Evolutionary conservation across 2,329 filamentous ascomycete genomes (phyloP), one percentile per base, ranked within the genome.

Genomic region (Aspergillus cejpii): DNA sequence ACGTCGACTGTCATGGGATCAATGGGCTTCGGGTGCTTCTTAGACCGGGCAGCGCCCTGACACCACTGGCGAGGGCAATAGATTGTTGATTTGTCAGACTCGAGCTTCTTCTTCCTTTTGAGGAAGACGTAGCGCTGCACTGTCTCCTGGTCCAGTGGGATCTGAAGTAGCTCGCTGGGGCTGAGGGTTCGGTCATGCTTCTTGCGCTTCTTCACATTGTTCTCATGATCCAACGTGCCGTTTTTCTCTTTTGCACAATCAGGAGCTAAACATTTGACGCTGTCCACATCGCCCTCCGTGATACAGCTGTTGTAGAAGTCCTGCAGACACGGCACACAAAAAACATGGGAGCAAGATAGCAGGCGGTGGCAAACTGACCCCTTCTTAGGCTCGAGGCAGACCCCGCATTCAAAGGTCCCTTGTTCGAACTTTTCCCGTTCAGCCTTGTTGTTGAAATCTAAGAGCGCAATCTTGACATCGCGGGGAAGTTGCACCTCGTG

Each of bases 31-130:
- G 76, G 82, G 65, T 86, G 81, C 56, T 78, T 81, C 60, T 83
- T 85, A 17, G 84, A 87, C 37, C 81, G 79, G 20, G 90, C 90
- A 2, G 90, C 87, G 5, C 88, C 90, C 65, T 92, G 87, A 63
- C 92, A 98, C 87, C 90, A 96, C 44, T 82, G 76, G 6, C 92
- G 80, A 0, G 92, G 92, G 59, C 92, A 98, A 64, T 94, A 97
- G 26, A 96, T 78, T 0, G 90, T 96, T 47, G 83, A 84, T 60
- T 90, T 94, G 67, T 97, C 90, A 0, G 87, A 83, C 65, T 97
- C 92, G 2, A 97, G 79, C 63, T 88, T 85, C 53, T 85, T 87
- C 71, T 97, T 97, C 60, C 94, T 87, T 69, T 92, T 96, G 49
- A 97, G 76, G 28, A 81, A 82, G 3, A 94, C 86, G 63, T 94